Conservation (phyloP, 148 eudicot genomes). For the Persicaria tinctoria region DNA sequence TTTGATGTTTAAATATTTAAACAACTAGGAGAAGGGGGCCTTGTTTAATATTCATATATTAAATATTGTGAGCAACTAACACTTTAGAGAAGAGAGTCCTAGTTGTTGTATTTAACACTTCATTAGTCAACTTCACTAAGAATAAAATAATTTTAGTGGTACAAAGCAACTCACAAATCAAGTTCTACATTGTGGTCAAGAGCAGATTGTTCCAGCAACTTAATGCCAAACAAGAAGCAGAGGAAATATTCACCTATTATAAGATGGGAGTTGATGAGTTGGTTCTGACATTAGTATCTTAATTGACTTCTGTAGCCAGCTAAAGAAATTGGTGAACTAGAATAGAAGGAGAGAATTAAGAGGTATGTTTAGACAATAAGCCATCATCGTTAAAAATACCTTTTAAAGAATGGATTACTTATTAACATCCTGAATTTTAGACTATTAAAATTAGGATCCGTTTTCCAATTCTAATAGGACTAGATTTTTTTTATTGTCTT, state of each 20-base stretch:
- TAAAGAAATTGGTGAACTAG: constrained; percentile 95
- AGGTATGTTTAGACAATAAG: too few species aligned
- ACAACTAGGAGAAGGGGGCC: background rate
- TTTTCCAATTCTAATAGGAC: too few species aligned
- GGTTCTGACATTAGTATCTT: constrained; percentile 91
- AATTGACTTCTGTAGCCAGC: constrained; percentile 76
- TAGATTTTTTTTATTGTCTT: too few species aligned
- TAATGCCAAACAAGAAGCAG: constrained; percentile 1
- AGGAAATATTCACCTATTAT: constrained; percentile 49
- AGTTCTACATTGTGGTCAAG: constrained; percentile 44
- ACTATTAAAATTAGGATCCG: too few species aligned
- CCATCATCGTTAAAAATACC: too few species aligned
- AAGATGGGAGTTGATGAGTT: constrained; percentile 68
- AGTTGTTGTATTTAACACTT: background rate
- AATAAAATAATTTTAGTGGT: background rate
- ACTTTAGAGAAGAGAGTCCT: background rate
- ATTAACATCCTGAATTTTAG: too few species aligned
- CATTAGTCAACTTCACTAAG: background rate
- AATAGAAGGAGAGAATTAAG: constrained; percentile 17
- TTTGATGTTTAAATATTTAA: background rate
- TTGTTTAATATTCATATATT: background rate
- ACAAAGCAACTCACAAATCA: constrained; percentile 57
- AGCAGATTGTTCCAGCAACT: constrained; percentile 43
- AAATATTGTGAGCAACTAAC: background rate
- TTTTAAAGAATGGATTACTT: too few species aligned